phyloP scores from a whole-genome alignment of 257 asterid species.

The Solanum rostratum region DNA sequence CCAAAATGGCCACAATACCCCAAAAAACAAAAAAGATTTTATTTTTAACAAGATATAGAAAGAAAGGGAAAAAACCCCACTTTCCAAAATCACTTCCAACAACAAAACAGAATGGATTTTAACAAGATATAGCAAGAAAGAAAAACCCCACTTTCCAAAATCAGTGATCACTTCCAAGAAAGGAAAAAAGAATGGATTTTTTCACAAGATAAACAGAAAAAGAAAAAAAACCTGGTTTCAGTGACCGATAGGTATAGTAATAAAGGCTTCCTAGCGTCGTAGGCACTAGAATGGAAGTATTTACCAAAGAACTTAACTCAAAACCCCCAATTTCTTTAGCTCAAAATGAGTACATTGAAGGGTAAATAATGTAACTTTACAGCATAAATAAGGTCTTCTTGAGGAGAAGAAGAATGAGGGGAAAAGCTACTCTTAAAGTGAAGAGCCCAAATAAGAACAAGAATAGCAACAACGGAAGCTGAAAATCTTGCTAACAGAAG shows the following conservation, averaged over 20 bases:
- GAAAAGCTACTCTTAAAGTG: slow-evolving; percentile 55
- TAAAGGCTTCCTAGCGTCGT: too few relatives aligned
- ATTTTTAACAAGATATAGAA: too few relatives aligned
- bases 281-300: background rate
- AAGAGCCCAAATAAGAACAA: slow-evolving; percentile 61
- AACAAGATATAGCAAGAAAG: background rate
- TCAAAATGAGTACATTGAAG: background rate
- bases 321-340: background rate
- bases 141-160: background rate
- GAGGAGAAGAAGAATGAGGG: too few relatives aligned
- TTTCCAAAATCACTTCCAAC: too few relatives aligned
- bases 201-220: background rate
- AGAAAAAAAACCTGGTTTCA: background rate
- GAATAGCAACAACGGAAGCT: slow-evolving; percentile 51
- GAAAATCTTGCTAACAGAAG: slow-evolving; percentile 54
- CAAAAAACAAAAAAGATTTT: too few relatives aligned
- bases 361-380: slow-evolving; percentile 12
- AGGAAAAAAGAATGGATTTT: background rate
- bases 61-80: too few relatives aligned
- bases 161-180: background rate
- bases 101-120: background rate
- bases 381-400: too few relatives aligned
- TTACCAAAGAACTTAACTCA: background rate
- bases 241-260: too few relatives aligned
- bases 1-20: too few relatives aligned